These are phyloP conservation scores for Xenoacremonium recifei DNA, from an alignment of 2,329 filamentous ascomycete genomes.

Conservation along the genomic window DNA sequence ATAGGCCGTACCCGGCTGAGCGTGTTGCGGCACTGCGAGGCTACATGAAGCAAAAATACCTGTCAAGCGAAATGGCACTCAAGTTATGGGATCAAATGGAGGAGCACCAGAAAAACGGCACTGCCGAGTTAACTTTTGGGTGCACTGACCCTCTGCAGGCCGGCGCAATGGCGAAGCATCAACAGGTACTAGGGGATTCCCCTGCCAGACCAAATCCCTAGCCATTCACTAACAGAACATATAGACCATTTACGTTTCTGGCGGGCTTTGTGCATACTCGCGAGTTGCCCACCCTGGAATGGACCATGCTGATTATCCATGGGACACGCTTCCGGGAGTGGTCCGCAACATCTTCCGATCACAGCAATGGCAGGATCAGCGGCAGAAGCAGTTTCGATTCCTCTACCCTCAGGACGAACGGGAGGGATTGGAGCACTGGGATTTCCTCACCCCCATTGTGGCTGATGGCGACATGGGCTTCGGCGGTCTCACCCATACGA, in stretches of 20 bases:
- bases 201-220: no score
- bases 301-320: conserved; percentile 41
- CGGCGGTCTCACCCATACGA: conserved; percentile 35
- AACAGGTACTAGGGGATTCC: no score
- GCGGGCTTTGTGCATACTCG: conserved; percentile 37
- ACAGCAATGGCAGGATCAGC: conserved; percentile 39
- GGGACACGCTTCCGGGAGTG: conserved; percentile 40
- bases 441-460: conserved; percentile 39
- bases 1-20: conserved; percentile 16
- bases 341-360: conserved; percentile 38
- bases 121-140: conserved; percentile 36
- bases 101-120: conserved; percentile 32
- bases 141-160: conserved; percentile 34
- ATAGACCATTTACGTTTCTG: conserved; percentile 38
- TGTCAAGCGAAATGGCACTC: conserved; percentile 29
- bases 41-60: conserved; percentile 24
- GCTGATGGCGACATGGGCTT: conserved; percentile 44
- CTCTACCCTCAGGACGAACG: conserved; percentile 28
- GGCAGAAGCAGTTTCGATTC: conserved; percentile 37
- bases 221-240: no score
- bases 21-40: conserved; percentile 33
- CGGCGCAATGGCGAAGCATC: conserved; percentile 29
- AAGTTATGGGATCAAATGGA: conserved; percentile 37
- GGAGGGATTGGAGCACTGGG: conserved; percentile 32
- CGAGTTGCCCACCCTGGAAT: conserved; percentile 35